These are phyloP conservation scores for Pilobolus umbonatus DNA, from an alignment of 192 early-diverging fungal species.

Conservation along the genomic window DNA sequence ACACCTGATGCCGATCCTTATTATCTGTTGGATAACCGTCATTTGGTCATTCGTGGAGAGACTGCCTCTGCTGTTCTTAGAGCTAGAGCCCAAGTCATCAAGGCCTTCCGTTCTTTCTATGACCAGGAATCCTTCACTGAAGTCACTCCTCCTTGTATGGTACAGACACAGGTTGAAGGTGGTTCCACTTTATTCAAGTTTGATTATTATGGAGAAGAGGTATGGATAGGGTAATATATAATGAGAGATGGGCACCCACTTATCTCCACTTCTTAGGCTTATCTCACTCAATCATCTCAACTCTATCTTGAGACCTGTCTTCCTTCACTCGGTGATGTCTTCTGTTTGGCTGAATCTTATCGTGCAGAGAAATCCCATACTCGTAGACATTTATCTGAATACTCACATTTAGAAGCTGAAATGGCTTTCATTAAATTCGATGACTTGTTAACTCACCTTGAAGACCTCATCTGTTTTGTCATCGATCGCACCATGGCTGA, in stretches of 20 bases:
- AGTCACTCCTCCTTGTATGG: conserved; percentile 98
- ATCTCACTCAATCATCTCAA: conserved; percentile 98
- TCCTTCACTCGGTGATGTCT: conserved; percentile 93
- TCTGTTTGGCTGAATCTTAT: conserved; percentile 94
- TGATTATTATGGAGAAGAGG: conserved; percentile 93
- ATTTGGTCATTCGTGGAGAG: conserved; percentile 93
- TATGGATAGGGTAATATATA: conserved; percentile 10
- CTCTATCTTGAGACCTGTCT: conserved; percentile 96
- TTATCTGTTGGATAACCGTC: conserved; percentile 87
- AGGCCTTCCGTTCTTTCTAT: conserved; percentile 95
- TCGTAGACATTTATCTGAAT: conserved; percentile 93
- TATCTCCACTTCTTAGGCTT: conserved; percentile 52
- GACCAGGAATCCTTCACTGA: conserved; percentile 73
- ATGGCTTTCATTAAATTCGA: conserved; percentile 92
- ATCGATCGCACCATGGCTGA: conserved; percentile 77
- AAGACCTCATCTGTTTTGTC: conserved; percentile 78
- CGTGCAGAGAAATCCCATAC: conserved; percentile 98
- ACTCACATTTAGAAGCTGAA: conserved; percentile 97
- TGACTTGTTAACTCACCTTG: conserved; percentile 80
- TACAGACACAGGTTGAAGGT: conserved; percentile 99
- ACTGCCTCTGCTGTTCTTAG: conserved; percentile 81
- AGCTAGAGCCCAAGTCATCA: conserved; percentile 80
- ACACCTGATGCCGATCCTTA: conserved; percentile 87
- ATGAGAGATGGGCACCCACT: not conserved
- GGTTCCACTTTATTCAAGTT: conserved; percentile 92